Conservation (phyloP, 1,284 basidiomycete genomes). For the Trichosporon coremiiforme region DNA sequence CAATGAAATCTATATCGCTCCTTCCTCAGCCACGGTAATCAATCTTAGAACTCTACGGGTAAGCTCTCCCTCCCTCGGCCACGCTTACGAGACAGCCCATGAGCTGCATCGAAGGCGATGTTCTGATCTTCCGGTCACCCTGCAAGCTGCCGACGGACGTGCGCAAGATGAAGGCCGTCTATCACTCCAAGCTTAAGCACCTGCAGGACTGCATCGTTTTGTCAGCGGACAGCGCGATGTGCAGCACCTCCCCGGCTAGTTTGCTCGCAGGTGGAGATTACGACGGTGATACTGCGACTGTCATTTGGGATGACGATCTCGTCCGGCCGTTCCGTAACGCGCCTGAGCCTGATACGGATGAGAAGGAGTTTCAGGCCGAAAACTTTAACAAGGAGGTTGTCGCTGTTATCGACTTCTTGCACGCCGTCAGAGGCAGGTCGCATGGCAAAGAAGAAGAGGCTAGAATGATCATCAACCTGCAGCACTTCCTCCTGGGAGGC, state of each 20-base stretch:
- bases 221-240: constrained; percentile 39
- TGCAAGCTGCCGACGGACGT: constrained; percentile 52
- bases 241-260: constrained; percentile 44
- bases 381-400: constrained; percentile 47
- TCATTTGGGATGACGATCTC: constrained; percentile 41
- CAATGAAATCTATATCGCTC: constrained; percentile 43
- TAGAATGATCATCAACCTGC: constrained; percentile 33
- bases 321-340: constrained; percentile 44
- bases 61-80: neutral
- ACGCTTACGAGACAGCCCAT: constrained; percentile 31
- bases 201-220: constrained; percentile 48
- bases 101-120: constrained; percentile 38
- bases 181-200: constrained; percentile 40
- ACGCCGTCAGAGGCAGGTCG: constrained; percentile 22
- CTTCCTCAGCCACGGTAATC: constrained; percentile 32
- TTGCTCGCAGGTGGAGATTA: constrained; percentile 51
- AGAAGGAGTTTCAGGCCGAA: constrained; percentile 37
- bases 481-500: constrained; percentile 40
- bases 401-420: constrained; percentile 40
- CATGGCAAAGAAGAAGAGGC: constrained; percentile 28
- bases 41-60: constrained; percentile 34
- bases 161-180: constrained; percentile 43
- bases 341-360: constrained; percentile 21
- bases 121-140: constrained; percentile 42
- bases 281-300: constrained; percentile 47